Evolutionary conservation across 331 rosid species (phyloP), one percentile per base, ranked within the genome.

Genomic region (Rhamnella rubrinervis): DNA sequence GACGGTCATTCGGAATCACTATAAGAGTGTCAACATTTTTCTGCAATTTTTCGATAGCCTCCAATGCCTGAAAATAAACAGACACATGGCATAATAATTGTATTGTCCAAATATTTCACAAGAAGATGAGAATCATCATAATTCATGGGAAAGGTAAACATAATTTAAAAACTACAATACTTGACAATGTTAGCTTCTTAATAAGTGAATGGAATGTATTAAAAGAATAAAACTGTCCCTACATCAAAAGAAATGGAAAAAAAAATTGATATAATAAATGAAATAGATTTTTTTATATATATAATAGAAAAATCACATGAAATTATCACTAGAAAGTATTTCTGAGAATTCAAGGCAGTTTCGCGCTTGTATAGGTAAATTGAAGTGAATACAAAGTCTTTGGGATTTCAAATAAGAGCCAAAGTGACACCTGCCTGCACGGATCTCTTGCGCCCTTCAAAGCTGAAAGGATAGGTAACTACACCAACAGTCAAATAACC

Each of bases 11-110:
- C 25, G 99, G 99, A 75, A 95, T 95, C 63, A 95, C 96, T 68
- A 95, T 95, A 70, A 95, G 99, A 10, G 99, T 95, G 63, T 95
- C 99, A 1, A 95, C 99, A 79, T 91, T 95, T 82, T 87, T 95
- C 91, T 95, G 97, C 80, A 95, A 76, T 71, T 83, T 91, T 73
- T 95, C 99, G 51, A 95, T 95, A 74, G 99, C 99, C 83, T 95
- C 99, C 77, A 89, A 74, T 67, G 99, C 99, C 99, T 95, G 88
- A 75, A 65, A 66, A 65, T 51, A 75, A 74, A 59, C 50, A 70
- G 73, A 61, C 55, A 66, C 51, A 39, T 31, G 7, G 6, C 18
- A 68, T 41, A 21, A 61, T 28, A 57, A 16, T 21, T 13, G 61
- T 26, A 17, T 16, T 15, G 21, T 31, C 35, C 35, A 31, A 31